phyloP scores from a whole-genome alignment of 1,139 yeast species.

The Meyerozyma guilliermondii region DNA sequence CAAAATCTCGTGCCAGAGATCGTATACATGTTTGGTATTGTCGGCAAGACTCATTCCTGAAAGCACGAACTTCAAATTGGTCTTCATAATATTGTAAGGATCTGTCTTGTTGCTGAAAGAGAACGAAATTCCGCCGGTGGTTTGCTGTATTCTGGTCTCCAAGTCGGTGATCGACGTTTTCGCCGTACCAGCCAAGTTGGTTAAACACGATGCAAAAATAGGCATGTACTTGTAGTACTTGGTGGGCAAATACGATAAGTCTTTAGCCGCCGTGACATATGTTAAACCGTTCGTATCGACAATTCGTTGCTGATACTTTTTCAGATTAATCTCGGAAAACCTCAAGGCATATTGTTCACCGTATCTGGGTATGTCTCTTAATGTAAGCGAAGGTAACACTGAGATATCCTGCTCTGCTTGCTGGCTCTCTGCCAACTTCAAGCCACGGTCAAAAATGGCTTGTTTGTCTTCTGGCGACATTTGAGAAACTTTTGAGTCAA shows the following conservation, averaged over 20 bases:
- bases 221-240: slow-evolving; percentile 68
- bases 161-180: slow-evolving; percentile 67
- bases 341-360: slow-evolving; percentile 38
- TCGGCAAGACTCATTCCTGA: slow-evolving; percentile 69
- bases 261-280: slow-evolving; percentile 58
- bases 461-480: slow-evolving; percentile 55
- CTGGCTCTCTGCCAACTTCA: slow-evolving; percentile 57
- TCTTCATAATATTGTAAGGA: slow-evolving; percentile 42
- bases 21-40: slow-evolving; percentile 57
- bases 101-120: slow-evolving; percentile 52
- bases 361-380: slow-evolving; percentile 63
- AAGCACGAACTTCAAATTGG: slow-evolving; percentile 46
- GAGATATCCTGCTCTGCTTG: slow-evolving; percentile 66
- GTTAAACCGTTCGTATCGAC: slow-evolving; percentile 74
- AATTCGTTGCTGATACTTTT: slow-evolving; percentile 39
- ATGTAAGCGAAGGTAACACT: slow-evolving; percentile 70
- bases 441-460: slow-evolving; percentile 56
- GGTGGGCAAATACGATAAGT: slow-evolving; percentile 52
- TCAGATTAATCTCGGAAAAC: slow-evolving; percentile 24
- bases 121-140: slow-evolving; percentile 80
- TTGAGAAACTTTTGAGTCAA: slow-evolving; percentile 36
- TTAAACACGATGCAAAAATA: slow-evolving; percentile 71
- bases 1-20: slow-evolving; percentile 65
- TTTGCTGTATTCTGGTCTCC: slow-evolving; percentile 76
- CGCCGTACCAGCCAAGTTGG: slow-evolving; percentile 76